Percentiles rank a stretch among this genome's conserved stretches.
These are phyloP conservation scores for Nemania serpens DNA, from an alignment of 2,329 filamentous ascomycete species.

Conservation along the genomic window DNA sequence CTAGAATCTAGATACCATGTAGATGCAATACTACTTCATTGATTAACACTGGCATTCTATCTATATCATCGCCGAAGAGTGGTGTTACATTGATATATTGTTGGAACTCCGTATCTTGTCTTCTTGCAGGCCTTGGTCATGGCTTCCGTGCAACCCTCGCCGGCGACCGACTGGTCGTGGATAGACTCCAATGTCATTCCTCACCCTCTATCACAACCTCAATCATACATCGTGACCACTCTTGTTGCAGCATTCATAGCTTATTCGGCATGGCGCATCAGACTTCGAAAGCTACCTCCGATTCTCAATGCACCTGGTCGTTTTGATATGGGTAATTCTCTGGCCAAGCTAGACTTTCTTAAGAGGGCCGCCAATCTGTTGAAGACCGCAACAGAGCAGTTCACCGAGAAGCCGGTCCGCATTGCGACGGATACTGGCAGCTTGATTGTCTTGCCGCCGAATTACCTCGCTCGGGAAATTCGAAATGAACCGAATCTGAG, in stretches of 20 bases:
- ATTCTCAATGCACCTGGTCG: constrained; percentile 20
- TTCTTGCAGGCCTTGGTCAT: neutral
- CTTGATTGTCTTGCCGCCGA: constrained; percentile 23
- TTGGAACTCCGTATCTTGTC: neutral
- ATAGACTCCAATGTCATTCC: constrained; percentile 19
- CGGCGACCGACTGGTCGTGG: constrained; percentile 21
- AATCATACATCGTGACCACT: constrained; percentile 12
- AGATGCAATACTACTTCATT: neutral
- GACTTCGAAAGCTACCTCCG: constrained; percentile 21
- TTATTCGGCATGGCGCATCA: constrained; percentile 12
- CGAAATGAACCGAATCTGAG: constrained; percentile 25
- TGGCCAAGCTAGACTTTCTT: constrained; percentile 23
- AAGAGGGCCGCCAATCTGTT: constrained; percentile 13
- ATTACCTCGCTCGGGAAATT: constrained; percentile 25
- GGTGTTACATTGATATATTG: neutral
- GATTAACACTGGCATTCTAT: neutral
- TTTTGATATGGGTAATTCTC: constrained; percentile 20
- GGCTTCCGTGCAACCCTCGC: constrained; percentile 15
- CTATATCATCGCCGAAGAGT: neutral
- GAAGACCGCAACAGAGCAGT: constrained; percentile 14
- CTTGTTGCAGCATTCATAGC: constrained; percentile 5
- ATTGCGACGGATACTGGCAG: constrained; percentile 23
- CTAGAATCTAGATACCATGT: neutral
- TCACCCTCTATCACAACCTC: constrained; percentile 2
- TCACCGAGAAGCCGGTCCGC: constrained; percentile 17